Base-by-base conservation (phyloP, 352 stramenopile species). In the Globisporangium rhizosaccharum region DNA sequence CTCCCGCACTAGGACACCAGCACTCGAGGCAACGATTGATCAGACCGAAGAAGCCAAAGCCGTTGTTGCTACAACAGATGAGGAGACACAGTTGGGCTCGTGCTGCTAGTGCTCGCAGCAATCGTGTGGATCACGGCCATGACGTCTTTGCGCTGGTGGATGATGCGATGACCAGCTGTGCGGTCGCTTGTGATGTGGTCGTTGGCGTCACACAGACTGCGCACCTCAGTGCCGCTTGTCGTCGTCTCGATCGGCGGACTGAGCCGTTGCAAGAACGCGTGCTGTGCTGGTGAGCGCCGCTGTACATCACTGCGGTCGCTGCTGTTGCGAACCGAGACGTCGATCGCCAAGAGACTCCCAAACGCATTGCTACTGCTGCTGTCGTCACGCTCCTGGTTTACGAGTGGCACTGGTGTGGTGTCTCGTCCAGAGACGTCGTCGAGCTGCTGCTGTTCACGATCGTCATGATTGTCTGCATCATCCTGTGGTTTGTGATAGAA, bases 201-300 rank as follows among this genome's bases (percentile, higher is more conserved):
- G 15, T 23, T 20, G 15, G 4, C 18, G 25, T 41, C 15, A 12
- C 25, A 14, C 11, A 49, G n/a, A 56, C 14, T 56, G 36, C 26
- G 51, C 20, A 47, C 25, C 44, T 42, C 26, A 0, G 12, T 42
- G 28, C 17, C 12, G 30, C 30, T 36, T 41, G 12, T 33, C 8
- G 9, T 33, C 37, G n/a, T 10, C 25, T 17, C 33, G 7, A 20
- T 33, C 20, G 41, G 44, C 5, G 51, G 45, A 18, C 30, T 45
- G 45, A 82, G 72, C 2, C 72, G 65, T 54, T 79, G 76, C 36
- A 88, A 44, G 42, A 88, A 88, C 15, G 75, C 79, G 28, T 88
- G 80, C 56, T 88, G 79, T 1, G 79, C 79, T n/a, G 79, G 79
- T 12, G 79, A 88, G 46, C 79, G 57, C n/a, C 54, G 49, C 37